Evolutionary conservation across 1,284 basidiomycete genomes (phyloP).

Genomic region (Sporisorium iseilematis-ciliati): DNA sequence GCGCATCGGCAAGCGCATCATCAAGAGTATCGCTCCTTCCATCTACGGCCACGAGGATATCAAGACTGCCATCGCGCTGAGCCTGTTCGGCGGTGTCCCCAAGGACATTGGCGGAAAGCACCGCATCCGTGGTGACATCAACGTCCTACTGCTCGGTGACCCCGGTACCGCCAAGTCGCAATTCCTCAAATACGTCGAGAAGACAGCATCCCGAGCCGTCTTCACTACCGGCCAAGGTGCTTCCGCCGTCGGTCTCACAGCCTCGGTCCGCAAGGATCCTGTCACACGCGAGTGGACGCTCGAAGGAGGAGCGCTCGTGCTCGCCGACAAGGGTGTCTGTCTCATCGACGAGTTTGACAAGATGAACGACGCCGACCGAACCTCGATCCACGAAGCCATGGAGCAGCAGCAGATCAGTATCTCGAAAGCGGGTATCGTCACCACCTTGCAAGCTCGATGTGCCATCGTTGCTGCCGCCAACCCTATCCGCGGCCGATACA

Average conservation of each 20-base stretch:
- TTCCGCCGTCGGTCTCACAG: constrained; percentile 96
- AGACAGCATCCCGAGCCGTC: constrained; percentile 95
- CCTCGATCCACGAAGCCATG: constrained; percentile 99
- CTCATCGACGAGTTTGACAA: constrained; percentile 99
- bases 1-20: constrained; percentile 93
- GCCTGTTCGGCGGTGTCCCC: constrained; percentile 90
- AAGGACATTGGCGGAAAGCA: constrained; percentile 98
- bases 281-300: constrained; percentile 98
- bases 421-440: constrained; percentile 98
- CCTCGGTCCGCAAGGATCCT: constrained; percentile 96
- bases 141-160: constrained; percentile 93
- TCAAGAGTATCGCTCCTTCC: constrained; percentile 97
- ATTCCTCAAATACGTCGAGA: constrained; percentile 98
- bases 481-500: constrained; percentile 80
- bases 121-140: constrained; percentile 96
- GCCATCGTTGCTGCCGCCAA: constrained; percentile 98
- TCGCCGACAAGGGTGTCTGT: constrained; percentile 98
- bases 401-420: constrained; percentile 99
- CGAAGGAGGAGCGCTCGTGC: constrained; percentile 94
- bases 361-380: constrained; percentile 92
- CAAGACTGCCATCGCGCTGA: constrained; percentile 95
- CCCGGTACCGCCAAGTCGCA: constrained; percentile 99
- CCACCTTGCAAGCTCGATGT: constrained; percentile 94
- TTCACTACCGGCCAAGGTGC: constrained; percentile 99
- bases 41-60: constrained; percentile 99